Base-by-base conservation (phyloP, 805 yeast species). In the Kodamaea kakaduensis region DNA sequence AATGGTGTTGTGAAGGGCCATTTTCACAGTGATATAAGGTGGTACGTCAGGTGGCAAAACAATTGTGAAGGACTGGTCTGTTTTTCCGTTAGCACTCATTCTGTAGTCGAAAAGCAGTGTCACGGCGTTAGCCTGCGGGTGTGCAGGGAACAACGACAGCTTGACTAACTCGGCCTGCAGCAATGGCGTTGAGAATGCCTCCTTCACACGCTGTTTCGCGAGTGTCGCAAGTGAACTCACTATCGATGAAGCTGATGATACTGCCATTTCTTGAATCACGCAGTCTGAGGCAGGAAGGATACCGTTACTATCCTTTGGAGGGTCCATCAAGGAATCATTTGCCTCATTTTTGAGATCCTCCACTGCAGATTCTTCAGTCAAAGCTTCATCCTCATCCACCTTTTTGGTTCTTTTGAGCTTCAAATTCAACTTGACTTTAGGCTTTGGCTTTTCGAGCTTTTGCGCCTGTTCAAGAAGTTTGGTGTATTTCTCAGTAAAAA, bases 401-500 rank as follows among this genome's bases (percentile, higher is more conserved):
- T 42, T 29, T 7, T 55, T 52, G 45, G 44, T 27, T 44, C 48
- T 40, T 5, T 52, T 49, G 35, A 45, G 33, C 29, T 52, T 56
- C 37, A 52, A 43, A 47, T 55, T 47, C 46, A 62, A 45, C 47
- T 64, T 45, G 27, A 57, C 53, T 36, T 57, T 58, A 4, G 55
- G 54, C 17, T 46, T 43, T 34, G 54, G 56, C 21, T 54, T 35
- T 35, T 52, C 59, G 37, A 57, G 43, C 36, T 57, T 62, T 33
- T 59, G 54, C 6, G 46, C 36, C 3, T 39, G 20, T 47, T 55
- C 38, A 31, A 51, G 53, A 27, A 64, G 46, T n/a, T 47, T 56
- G 6, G 46, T 35, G 39, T 43, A 62, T 47, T 70, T 60, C 41
- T 66, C 62, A 24, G 66, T 61, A 44, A 82, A 78, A 41, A 68